Evolutionary conservation across 2,329 filamentous ascomycete genomes (phyloP).

Genomic region (Alternaria sp.): DNA sequence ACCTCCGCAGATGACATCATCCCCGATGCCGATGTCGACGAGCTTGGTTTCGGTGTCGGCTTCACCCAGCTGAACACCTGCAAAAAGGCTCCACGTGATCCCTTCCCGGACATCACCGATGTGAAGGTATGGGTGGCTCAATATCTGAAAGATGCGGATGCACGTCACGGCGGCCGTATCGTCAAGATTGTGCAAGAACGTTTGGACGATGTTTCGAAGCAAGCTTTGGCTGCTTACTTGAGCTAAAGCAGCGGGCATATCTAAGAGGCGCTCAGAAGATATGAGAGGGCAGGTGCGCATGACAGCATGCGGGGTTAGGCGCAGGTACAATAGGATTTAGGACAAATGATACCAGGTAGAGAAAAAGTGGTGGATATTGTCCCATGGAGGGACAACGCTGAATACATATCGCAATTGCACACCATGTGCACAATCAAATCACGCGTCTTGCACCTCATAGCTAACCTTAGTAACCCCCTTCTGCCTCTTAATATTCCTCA

Average conservation of each 20-base stretch:
- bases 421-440: neutral
- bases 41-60: constrained; percentile 91
- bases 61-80: constrained; percentile 95
- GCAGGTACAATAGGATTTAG: neutral
- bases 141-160: constrained; percentile 79
- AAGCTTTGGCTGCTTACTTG: constrained; percentile 47
- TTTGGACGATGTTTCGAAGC: constrained; percentile 56
- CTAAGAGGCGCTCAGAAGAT: neutral
- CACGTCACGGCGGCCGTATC: constrained; percentile 73
- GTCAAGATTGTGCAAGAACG: constrained; percentile 74
- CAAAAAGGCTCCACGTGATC: constrained; percentile 74
- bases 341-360: constrained; percentile 28
- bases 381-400: neutral
- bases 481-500: constrained; percentile 70
- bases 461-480: constrained; percentile 68
- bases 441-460: constrained; percentile 47
- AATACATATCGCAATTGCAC: neutral
- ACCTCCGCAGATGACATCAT: constrained; percentile 74
- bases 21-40: constrained; percentile 89
- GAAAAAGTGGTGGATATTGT: constrained; percentile 5
- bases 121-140: constrained; percentile 83
- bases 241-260: constrained; percentile 1
- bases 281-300: neutral
- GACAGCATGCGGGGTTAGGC: neutral
- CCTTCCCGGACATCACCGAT: constrained; percentile 83